Percentiles rank a stretch among this genome's conserved stretches.
Conservation (phyloP, 1,284 basidiomycete genomes). For the Inonotus obliquus region DNA sequence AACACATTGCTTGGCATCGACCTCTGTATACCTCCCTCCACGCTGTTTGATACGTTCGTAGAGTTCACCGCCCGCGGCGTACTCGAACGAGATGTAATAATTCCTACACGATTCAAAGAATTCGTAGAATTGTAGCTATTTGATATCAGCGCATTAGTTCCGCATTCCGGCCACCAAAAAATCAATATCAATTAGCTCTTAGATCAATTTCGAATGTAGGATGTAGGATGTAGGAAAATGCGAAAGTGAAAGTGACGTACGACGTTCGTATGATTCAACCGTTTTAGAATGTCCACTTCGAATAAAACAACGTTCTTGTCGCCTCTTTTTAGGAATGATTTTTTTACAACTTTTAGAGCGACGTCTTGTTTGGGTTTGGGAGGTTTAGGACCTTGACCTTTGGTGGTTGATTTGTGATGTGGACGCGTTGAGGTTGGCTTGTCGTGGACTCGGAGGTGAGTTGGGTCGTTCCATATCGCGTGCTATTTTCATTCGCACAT, state of each 20-base stretch:
- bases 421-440: too few relatives aligned
- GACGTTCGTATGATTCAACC: conserved; percentile 12
- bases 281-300: conserved; percentile 8
- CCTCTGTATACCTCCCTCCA: conserved; percentile 17
- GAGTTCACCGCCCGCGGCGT: conserved; percentile 85
- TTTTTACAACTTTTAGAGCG: conserved; percentile 28
- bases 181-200: neutral
- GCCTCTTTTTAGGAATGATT: conserved; percentile 37
- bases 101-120: conserved; percentile 90
- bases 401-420: too few relatives aligned
- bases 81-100: conserved; percentile 89
- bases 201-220: neutral
- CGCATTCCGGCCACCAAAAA: neutral
- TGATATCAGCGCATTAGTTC: neutral
- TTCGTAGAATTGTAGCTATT: conserved; percentile 77
- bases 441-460: too few relatives aligned
- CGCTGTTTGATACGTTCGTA: conserved; percentile 79
- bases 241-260: neutral
- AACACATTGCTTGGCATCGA: conserved; percentile 12
- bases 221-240: too few relatives aligned
- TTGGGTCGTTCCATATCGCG: conserved; percentile 16
- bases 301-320: conserved; percentile 20
- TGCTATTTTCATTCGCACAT: conserved; percentile 11
- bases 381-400: too few relatives aligned
- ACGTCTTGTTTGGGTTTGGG: conserved; percentile 9